phyloP scores from a whole-genome alignment of 192 early-diverging fungal species.

The Mortierella hygrophila region DNA sequence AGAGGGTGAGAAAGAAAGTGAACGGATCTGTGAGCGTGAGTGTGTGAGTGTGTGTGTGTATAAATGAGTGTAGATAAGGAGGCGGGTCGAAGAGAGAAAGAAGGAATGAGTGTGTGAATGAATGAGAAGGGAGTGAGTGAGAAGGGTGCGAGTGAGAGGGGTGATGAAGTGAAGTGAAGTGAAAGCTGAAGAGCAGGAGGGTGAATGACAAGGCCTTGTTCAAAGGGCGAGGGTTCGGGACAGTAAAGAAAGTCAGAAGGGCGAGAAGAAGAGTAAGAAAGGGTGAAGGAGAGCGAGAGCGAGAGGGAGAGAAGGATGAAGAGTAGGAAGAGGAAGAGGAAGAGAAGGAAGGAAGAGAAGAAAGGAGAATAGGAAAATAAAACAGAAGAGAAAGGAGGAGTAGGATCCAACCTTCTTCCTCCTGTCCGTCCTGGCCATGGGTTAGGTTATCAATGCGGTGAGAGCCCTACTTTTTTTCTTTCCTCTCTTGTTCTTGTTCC shows the following conservation, averaged over 20 bases:
- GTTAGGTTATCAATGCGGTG: slow-evolving; percentile 11
- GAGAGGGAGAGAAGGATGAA: background rate
- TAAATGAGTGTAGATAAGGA: background rate
- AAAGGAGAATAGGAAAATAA: slow-evolving; percentile 3
- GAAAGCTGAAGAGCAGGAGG: slow-evolving; percentile 3
- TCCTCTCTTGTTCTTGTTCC: background rate
- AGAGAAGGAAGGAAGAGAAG: background rate
- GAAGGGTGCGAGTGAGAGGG: background rate
- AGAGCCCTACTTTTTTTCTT: background rate
- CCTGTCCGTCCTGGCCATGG: background rate
- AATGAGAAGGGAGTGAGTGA: background rate
- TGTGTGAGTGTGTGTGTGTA: background rate
- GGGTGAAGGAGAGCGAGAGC: background rate
- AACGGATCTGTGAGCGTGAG: background rate
- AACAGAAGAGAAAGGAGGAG: background rate
- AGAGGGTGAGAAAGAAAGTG: background rate
- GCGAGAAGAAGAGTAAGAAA: background rate
- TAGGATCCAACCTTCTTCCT: background rate
- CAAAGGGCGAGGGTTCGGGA: slow-evolving; percentile 2
- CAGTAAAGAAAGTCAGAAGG: background rate
- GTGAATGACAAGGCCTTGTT: background rate
- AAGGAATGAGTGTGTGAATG: background rate
- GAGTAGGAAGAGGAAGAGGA: background rate
- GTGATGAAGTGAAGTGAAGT: background rate
- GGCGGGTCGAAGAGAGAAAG: background rate